Conservation (phyloP, 768 basidiomycete species). For the Pleurotus ostreatus region DNA sequence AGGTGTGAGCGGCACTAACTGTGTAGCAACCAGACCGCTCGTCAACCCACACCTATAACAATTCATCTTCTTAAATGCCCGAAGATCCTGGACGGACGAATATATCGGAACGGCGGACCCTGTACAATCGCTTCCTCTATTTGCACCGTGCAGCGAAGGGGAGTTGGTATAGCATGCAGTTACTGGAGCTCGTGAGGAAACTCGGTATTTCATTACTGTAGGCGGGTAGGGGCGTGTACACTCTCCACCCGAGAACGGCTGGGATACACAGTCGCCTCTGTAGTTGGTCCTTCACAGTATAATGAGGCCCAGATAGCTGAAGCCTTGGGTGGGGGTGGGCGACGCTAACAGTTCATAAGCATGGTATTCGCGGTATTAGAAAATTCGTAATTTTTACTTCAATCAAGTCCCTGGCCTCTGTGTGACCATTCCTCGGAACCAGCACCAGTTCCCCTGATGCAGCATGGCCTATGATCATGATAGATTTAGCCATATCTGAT, state of each 20-base stretch:
- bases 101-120: slow-evolving; percentile 2
- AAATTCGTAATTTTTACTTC: no score
- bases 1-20: no score
- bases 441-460: no score
- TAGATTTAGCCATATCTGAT: no score
- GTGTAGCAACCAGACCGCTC: no score
- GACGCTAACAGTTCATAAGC: no score
- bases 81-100: slow-evolving; percentile 1
- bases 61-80: neutral
- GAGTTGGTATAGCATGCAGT: neutral
- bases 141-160: no score
- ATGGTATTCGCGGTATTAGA: no score
- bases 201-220: neutral
- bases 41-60: neutral
- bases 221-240: neutral
- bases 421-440: no score
- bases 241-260: neutral
- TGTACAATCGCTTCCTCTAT: neutral
- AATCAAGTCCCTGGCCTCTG: no score
- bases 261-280: neutral
- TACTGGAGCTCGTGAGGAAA: slow-evolving; percentile 1
- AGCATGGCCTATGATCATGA: no score
- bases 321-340: no score
- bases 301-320: neutral
- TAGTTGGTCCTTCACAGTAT: slow-evolving; percentile 3